A percentile compares a stretch with the other conserved stretches of the same genome.
Evolutionary conservation across 495 filamentous ascomycete species (phyloP).

Genomic region (Bacidia gigantensis): DNA sequence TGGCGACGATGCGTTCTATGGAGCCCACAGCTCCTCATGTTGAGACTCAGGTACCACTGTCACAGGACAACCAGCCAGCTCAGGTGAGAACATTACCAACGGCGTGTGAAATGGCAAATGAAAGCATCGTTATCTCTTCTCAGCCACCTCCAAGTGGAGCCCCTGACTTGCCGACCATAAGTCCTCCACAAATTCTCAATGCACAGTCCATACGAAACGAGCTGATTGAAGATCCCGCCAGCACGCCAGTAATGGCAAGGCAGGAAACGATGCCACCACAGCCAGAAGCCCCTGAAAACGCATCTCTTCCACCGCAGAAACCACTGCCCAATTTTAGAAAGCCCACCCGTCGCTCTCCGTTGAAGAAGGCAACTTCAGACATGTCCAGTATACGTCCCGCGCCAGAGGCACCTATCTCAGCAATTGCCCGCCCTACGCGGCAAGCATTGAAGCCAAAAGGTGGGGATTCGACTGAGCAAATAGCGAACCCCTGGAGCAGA

Average conservation of each 20-base stretch:
- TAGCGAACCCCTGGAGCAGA: conserved; percentile 35
- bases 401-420: background rate
- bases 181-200: background rate
- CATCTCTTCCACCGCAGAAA: background rate
- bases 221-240: background rate
- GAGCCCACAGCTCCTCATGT: background rate
- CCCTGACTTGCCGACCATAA: background rate
- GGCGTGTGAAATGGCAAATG: too few species aligned
- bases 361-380: conserved; percentile 6
- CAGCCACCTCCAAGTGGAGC: background rate
- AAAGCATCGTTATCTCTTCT: too few species aligned
- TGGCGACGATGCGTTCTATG: background rate
- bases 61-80: background rate
- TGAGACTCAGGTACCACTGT: background rate
- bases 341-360: conserved; percentile 1
- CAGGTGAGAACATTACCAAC: background rate
- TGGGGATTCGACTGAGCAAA: background rate
- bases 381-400: background rate
- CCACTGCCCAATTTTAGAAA: conserved; percentile 3
- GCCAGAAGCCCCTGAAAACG: background rate
- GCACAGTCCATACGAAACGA: background rate
- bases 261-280: background rate
- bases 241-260: background rate
- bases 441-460: too few species aligned
- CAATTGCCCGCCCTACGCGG: background rate